Conservation (phyloP, 1,284 basidiomycete species). For the Cutaneotrichosporon sp. region DNA sequence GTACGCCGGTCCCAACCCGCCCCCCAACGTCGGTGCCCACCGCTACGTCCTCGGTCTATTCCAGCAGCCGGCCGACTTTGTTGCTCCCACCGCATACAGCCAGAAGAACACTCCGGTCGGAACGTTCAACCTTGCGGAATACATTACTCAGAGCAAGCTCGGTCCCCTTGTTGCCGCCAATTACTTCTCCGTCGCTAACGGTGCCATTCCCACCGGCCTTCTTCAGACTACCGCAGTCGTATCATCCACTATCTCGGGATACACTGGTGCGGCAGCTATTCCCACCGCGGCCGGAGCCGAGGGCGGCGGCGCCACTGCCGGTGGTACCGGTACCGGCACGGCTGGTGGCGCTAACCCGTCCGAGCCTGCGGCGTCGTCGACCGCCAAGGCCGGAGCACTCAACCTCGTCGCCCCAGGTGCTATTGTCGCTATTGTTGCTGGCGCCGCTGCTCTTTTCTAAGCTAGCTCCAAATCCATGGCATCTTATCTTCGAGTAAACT, state of each 20-base stretch:
- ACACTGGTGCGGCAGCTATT: constrained; percentile 50
- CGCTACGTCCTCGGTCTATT: constrained; percentile 54
- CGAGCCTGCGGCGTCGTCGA: constrained; percentile 9
- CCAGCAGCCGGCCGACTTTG: constrained; percentile 56
- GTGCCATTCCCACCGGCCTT: constrained; percentile 57
- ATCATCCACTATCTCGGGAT: constrained; percentile 10
- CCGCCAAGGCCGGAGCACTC: constrained; percentile 11
- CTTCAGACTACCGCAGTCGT: constrained; percentile 10
- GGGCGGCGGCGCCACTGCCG: constrained; percentile 18
- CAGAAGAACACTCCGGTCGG: constrained; percentile 60
- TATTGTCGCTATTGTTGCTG: constrained; percentile 1
- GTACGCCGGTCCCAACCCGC: constrained; percentile 72
- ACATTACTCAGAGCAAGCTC: constrained; percentile 47
- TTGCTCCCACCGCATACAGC: constrained; percentile 62
- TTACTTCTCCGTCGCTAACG: constrained; percentile 71
- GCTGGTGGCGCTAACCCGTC: constrained; percentile 6
- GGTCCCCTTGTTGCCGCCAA: constrained; percentile 55
- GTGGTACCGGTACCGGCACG: constrained; percentile 17
- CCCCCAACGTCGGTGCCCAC: constrained; percentile 67
- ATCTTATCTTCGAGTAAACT: background rate
- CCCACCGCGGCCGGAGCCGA: constrained; percentile 29
- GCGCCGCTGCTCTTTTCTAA: constrained; percentile 15
- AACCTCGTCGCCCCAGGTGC: constrained; percentile 31
- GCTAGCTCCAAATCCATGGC: background rate
- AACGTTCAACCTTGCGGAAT: constrained; percentile 56